Evolutionary conservation across 331 rosid genomes (phyloP), one percentile per base, ranked within the genome.

Genomic region (Pyracantha coccinea): DNA sequence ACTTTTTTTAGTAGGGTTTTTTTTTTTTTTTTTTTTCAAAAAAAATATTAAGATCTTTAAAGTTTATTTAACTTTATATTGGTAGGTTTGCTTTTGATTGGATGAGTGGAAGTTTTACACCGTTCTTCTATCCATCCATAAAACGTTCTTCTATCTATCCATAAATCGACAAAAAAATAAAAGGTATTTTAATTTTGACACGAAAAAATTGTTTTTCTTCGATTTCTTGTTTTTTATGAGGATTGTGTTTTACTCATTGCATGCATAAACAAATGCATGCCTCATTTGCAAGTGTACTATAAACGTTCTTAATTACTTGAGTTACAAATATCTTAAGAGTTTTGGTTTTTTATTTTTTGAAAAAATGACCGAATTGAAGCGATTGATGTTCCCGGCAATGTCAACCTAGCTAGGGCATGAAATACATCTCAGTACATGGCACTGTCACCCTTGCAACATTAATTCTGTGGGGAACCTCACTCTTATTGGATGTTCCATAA

Each of bases 391-490:
- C 68, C 68, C 14, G 29, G 23, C 20, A 63, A 7, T 8, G 68
- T 31, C 41, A 19, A 21, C 44, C 68, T 61, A 1, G 66, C 66
- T 32, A 7, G 7, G 75, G 20, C 52, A 55, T 53, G 65, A 75
- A 53, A 59, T 44, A 21, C 79, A 85, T 70, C 70, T 83, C 80
- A 29, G 44, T 24, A 17, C 47, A 71, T 35, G 17, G 10, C 15
- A 52, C 55, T 27, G 62, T 84, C 70, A 74, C 72, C 72, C 74
- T 78, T 64, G 63, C 64, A 44, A 24, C 58, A 55, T n/a, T n/a
- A n/a, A n/a, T 24, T 75, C 11, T 55, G 79, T 75, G 74, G 73
- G 67, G 79, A 60, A 41, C 75, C 31, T 62, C 35, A 38, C 59
- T 72, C 15, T 27, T 15, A 47, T 66, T 31, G 5, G 45, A 47